Percentiles rank a stretch among this genome's conserved stretches.
Evolutionary conservation across 2,329 filamentous ascomycete species (phyloP).

Genomic region (Chrysoporthe puriensis): DNA sequence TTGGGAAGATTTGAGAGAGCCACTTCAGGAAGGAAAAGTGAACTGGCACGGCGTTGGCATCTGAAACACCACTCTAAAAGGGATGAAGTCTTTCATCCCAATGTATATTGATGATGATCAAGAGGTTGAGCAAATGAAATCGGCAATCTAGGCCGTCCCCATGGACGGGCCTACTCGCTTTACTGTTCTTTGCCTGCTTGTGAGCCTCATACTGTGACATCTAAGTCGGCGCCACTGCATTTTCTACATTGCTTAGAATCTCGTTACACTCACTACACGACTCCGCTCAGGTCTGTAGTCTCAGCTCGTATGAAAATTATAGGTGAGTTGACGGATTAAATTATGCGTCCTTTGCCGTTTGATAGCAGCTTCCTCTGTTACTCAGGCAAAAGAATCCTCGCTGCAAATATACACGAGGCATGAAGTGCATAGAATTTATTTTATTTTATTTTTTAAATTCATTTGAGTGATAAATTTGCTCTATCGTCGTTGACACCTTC

Average conservation of each 20-base stretch:
- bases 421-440: neutral
- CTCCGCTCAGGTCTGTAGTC: neutral
- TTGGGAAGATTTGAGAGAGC: slow-evolving; percentile 11
- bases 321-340: neutral
- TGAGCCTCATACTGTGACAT: neutral
- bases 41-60: slow-evolving; percentile 23
- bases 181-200: neutral
- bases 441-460: neutral
- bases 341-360: neutral
- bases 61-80: slow-evolving; percentile 30
- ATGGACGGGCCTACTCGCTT: neutral
- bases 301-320: neutral
- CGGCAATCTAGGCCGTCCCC: neutral
- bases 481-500: neutral
- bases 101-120: slow-evolving; percentile 27
- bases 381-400: neutral
- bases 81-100: slow-evolving; percentile 19
- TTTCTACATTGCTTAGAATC: no score
- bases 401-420: neutral
- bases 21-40: neutral
- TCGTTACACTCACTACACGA: neutral
- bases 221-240: neutral
- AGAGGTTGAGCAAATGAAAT: slow-evolving; percentile 13
- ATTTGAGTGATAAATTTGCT: neutral
- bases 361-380: neutral